Evolutionary conservation across 169 alveolate species (phyloP).

Genomic region (Plasmodium chabaudi): DNA sequence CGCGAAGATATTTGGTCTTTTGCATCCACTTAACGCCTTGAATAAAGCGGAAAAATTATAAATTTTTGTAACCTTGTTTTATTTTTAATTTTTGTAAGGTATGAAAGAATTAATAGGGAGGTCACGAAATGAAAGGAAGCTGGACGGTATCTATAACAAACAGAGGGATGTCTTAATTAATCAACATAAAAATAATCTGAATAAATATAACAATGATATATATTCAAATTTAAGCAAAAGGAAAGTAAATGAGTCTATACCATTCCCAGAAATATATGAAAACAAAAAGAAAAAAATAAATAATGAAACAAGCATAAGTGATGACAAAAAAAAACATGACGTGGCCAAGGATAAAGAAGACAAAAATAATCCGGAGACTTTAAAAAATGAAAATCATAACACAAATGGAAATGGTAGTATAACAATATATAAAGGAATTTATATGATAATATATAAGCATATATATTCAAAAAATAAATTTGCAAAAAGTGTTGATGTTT

Average conservation of each 20-base stretch:
- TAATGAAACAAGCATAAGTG: neutral
- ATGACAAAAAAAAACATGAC: neutral
- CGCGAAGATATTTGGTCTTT: no score
- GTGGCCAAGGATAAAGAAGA: neutral
- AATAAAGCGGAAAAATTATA: no score
- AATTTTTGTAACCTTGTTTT: neutral
- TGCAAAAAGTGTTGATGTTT: slow-evolving; percentile 37
- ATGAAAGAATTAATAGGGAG: slow-evolving; percentile 84
- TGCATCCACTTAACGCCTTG: no score
- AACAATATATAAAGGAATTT: slow-evolving; percentile 55
- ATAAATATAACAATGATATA: slow-evolving; percentile 22
- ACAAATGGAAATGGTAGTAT: slow-evolving; percentile 2
- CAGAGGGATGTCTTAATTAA: slow-evolving; percentile 76
- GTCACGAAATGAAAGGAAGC: slow-evolving; percentile 83
- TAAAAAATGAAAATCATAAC: neutral
- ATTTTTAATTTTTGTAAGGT: slow-evolving; percentile 48
- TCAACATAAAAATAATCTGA: slow-evolving; percentile 17
- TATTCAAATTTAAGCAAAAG: slow-evolving; percentile 50
- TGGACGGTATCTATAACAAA: slow-evolving; percentile 83
- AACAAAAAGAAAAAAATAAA: slow-evolving; percentile 31
- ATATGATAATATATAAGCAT: slow-evolving; percentile 47
- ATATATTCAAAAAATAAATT: slow-evolving; percentile 68
- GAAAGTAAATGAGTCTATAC: slow-evolving; percentile 57
- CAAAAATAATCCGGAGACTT: neutral
- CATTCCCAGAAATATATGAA: slow-evolving; percentile 75